These are phyloP conservation scores for Asterochloris erici DNA, from an alignment of 139 green algal genomes.

Conservation along the genomic window DNA sequence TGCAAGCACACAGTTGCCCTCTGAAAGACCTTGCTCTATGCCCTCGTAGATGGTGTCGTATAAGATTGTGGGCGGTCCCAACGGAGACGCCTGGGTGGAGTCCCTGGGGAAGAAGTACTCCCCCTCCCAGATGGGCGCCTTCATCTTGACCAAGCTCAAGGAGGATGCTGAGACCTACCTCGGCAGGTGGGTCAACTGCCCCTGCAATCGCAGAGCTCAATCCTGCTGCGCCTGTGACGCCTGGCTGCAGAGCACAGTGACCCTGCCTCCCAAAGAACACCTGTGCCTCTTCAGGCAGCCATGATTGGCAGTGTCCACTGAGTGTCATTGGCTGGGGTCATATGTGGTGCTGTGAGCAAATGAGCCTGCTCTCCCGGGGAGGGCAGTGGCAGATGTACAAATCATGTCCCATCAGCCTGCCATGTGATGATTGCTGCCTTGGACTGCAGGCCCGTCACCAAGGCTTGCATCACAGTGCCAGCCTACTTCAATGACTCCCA, in stretches of 20 bases:
- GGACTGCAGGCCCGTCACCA: conserved; percentile 52
- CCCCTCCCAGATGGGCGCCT: conserved; percentile 92
- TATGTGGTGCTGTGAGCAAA: too few species aligned
- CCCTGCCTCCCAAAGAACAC: too few species aligned
- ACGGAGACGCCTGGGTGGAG: conserved; percentile 98
- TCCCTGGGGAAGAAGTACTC: conserved; percentile 89
- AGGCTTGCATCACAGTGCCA: conserved; percentile 97
- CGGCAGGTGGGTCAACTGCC: not conserved
- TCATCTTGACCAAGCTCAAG: conserved; percentile 97
- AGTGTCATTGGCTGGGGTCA: too few species aligned
- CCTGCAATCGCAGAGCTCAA: too few species aligned
- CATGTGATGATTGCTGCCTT: too few species aligned
- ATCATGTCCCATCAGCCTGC: too few species aligned
- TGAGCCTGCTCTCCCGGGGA: too few species aligned
- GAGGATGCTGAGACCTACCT: conserved; percentile 72
- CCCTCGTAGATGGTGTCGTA: conserved; percentile 91
- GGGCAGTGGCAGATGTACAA: too few species aligned
- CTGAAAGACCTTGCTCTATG: not conserved
- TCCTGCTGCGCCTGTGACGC: too few species aligned
- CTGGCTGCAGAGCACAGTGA: too few species aligned
- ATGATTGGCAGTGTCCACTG: too few species aligned
- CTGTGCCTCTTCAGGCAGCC: too few species aligned
- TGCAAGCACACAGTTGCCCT: not conserved
- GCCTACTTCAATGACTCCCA: conserved; percentile 99
- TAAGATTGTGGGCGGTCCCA: conserved; percentile 87